Evolutionary conservation across 768 basidiomycete genomes (phyloP).

Genomic region (Leccinum longicurvipes): DNA sequence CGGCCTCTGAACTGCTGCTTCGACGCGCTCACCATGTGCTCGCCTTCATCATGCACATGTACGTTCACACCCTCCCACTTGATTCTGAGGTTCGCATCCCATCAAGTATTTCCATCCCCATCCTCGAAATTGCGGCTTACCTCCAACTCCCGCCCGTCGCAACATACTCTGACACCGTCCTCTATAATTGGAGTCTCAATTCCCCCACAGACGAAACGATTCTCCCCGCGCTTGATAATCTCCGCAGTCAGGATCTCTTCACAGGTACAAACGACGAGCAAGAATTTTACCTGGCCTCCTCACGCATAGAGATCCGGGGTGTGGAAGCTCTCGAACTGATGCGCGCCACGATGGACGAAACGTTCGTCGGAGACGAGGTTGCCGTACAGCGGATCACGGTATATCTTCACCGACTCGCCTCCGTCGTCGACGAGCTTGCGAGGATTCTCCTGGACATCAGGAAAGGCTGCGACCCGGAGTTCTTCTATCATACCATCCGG

Average conservation of each 20-base stretch:
- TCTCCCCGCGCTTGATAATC: slow-evolving; percentile 49
- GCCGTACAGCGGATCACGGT: slow-evolving; percentile 58
- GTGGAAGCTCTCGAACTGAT: slow-evolving; percentile 83
- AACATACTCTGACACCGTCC: slow-evolving; percentile 88
- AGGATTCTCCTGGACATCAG: slow-evolving; percentile 60
- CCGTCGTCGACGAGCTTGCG: slow-evolving; percentile 64
- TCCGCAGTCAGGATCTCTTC: slow-evolving; percentile 66
- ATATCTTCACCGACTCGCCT: slow-evolving; percentile 60
- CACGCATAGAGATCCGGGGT: slow-evolving; percentile 82
- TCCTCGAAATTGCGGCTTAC: slow-evolving; percentile 65
- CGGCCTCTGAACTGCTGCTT: slow-evolving; percentile 51
- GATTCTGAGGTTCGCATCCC: slow-evolving; percentile 62
- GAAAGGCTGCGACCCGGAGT: slow-evolving; percentile 65
- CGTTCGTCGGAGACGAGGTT: slow-evolving; percentile 71
- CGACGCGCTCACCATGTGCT: slow-evolving; percentile 74
- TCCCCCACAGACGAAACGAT: slow-evolving; percentile 26
- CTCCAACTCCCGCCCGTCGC: slow-evolving; percentile 83
- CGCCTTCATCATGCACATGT: slow-evolving; percentile 72
- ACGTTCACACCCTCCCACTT: slow-evolving; percentile 62
- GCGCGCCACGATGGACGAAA: slow-evolving; percentile 82
- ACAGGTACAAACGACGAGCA: slow-evolving; percentile 79
- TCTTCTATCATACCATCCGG: slow-evolving; percentile 70
- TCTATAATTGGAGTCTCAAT: slow-evolving; percentile 73
- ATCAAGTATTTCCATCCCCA: slow-evolving; percentile 64
- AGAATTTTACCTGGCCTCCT: slow-evolving; percentile 84